Evolutionary conservation across 1,284 basidiomycete species (phyloP).

Genomic region (Cystobasidium pallidum): DNA sequence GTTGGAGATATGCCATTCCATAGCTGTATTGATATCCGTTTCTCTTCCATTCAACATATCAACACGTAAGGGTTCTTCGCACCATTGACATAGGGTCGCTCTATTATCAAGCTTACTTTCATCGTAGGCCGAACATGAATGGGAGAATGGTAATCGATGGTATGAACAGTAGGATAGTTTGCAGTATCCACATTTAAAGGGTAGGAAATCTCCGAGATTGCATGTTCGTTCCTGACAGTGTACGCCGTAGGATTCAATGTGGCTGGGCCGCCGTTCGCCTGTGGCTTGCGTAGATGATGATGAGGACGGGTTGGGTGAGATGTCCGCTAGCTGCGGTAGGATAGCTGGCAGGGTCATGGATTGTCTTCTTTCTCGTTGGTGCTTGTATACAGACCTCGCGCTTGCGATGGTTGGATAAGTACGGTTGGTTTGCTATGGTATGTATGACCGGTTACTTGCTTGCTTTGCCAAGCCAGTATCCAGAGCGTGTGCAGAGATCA

Average conservation of each 20-base stretch:
- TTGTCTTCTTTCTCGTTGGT: too few relatives aligned
- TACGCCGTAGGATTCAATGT: slow-evolving; percentile 32
- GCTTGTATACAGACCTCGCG: too few relatives aligned
- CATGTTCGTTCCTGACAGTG: slow-evolving; percentile 37
- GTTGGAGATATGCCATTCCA: slow-evolving; percentile 29
- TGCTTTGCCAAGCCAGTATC: neutral
- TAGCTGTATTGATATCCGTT: slow-evolving; percentile 30
- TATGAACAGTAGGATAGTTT: slow-evolving; percentile 23
- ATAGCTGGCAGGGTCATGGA: neutral
- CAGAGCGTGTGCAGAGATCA: too few relatives aligned
- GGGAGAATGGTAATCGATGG: slow-evolving; percentile 30
- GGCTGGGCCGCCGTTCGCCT: slow-evolving; percentile 21
- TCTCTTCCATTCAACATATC: slow-evolving; percentile 21
- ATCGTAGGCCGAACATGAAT: slow-evolving; percentile 26
- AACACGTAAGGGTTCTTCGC: slow-evolving; percentile 18
- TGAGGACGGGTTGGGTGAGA: neutral
- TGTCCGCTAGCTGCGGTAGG: neutral
- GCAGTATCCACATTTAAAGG: slow-evolving; percentile 35
- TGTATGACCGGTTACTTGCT: too few relatives aligned
- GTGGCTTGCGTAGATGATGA: neutral
- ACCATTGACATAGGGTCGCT: slow-evolving; percentile 19
- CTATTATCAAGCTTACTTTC: slow-evolving; percentile 12
- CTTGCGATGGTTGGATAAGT: too few relatives aligned
- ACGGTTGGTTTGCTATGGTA: too few relatives aligned
- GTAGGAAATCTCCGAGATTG: slow-evolving; percentile 37